Percentiles rank a stretch among this genome's conserved stretches.
phyloP scores from a whole-genome alignment of 352 stramenopile species.

The Phytophthora multivora region DNA sequence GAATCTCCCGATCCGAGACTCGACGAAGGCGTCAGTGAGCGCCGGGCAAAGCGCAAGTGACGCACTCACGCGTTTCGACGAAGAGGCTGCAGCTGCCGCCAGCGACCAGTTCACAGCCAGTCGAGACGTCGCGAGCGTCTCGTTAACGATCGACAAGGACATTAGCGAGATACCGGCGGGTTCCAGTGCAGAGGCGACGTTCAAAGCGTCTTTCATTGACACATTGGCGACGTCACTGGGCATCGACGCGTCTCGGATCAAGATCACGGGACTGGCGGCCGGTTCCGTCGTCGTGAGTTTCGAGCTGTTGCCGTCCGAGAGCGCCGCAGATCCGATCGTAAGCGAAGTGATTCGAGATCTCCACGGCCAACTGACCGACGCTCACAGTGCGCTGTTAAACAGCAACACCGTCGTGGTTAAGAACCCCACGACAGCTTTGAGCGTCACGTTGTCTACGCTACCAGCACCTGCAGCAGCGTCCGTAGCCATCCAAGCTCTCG shows the following conservation, averaged over 20 bases:
- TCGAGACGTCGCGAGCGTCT: slow-evolving; percentile 52
- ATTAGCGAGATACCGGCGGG: slow-evolving; percentile 57
- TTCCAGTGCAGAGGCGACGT: slow-evolving; percentile 50
- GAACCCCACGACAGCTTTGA: slow-evolving; percentile 41
- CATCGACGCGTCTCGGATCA: slow-evolving; percentile 55
- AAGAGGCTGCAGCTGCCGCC: slow-evolving; percentile 33
- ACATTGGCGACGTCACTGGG: slow-evolving; percentile 43
- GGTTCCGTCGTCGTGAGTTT: slow-evolving; percentile 78
- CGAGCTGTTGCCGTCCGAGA: slow-evolving; percentile 53
- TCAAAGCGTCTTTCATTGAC: slow-evolving; percentile 50
- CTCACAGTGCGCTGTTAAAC: slow-evolving; percentile 41
- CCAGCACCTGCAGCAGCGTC: slow-evolving; percentile 16
- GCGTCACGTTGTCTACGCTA: slow-evolving; percentile 30
- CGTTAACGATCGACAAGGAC: slow-evolving; percentile 64
- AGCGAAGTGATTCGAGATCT: slow-evolving; percentile 51
- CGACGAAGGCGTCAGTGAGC: slow-evolving; percentile 21
- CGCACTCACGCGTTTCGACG: slow-evolving; percentile 20
- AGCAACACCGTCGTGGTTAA: slow-evolving; percentile 37
- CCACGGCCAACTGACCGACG: slow-evolving; percentile 43
- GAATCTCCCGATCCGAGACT: slow-evolving; percentile 43
- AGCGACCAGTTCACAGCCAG: slow-evolving; percentile 47
- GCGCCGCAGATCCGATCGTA: slow-evolving; percentile 52
- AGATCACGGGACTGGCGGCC: slow-evolving; percentile 51
- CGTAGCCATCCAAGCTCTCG: slow-evolving; percentile 44
- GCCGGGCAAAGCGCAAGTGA: slow-evolving; percentile 6